These are phyloP conservation scores for Ostreobium quekettii DNA, from an alignment of 139 green algal genomes.

Conservation along the genomic window DNA sequence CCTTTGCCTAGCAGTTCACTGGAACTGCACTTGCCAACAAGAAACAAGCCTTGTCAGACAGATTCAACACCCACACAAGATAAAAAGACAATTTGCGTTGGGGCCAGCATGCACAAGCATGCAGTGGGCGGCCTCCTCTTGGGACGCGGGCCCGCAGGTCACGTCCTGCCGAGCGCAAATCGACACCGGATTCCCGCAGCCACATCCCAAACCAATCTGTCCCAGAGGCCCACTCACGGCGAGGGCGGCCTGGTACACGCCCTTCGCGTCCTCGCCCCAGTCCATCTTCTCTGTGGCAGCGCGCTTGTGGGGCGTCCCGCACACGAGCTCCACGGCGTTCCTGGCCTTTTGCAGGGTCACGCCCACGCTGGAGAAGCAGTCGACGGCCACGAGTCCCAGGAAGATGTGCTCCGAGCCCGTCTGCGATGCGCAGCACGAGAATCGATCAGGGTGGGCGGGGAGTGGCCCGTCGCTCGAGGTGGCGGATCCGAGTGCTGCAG, in stretches of 20 bases:
- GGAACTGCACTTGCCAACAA: not conserved
- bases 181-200: not conserved
- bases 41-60: not conserved
- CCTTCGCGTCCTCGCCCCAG: not conserved
- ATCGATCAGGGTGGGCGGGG: no score
- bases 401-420: slow-evolving; percentile 11
- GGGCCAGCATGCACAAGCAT: no score
- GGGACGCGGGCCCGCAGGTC: not conserved
- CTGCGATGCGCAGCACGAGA: no score
- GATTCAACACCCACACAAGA: no score
- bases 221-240: not conserved
- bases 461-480: no score
- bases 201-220: not conserved
- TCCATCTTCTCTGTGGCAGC: slow-evolving; percentile 11
- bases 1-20: not conserved
- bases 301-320: not conserved
- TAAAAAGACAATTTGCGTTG: no score
- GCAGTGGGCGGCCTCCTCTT: no score
- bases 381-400: not conserved
- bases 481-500: no score
- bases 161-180: not conserved
- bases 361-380: slow-evolving; percentile 4
- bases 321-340: not conserved
- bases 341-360: not conserved
- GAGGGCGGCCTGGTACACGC: not conserved